These are phyloP conservation scores for Chaetomium strumarium DNA, from an alignment of 2,329 filamentous ascomycete species.

Conservation along the genomic window DNA sequence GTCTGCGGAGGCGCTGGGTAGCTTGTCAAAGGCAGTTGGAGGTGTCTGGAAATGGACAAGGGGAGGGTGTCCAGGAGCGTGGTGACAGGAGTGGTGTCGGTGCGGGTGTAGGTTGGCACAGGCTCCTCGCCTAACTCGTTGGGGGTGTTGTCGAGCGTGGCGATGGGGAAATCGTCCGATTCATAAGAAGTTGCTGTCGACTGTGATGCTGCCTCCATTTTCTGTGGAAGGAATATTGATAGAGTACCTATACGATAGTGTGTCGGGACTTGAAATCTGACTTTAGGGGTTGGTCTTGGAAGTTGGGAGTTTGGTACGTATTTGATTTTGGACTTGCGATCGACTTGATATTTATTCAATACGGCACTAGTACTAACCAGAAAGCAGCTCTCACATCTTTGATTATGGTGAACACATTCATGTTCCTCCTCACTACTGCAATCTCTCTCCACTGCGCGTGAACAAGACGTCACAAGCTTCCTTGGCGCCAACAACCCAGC, in stretches of 20 bases:
- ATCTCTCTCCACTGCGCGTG: background rate
- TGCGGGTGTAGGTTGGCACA: constrained; percentile 18
- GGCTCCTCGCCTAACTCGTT: constrained; percentile 6
- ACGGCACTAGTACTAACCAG: no score
- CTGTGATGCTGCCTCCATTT: background rate
- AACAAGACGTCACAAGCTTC: background rate
- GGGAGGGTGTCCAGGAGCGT: constrained; percentile 9
- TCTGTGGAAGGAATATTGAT: background rate
- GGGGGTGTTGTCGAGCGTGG: background rate
- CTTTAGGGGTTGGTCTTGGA: no score
- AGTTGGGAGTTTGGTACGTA: no score
- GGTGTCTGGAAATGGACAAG: constrained; percentile 5
- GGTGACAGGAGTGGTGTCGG: constrained; percentile 7
- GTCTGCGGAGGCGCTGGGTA: background rate
- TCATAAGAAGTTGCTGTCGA: background rate
- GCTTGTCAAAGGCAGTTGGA: constrained; percentile 22
- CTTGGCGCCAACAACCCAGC: no score
- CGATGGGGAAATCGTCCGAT: background rate
- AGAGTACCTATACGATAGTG: background rate
- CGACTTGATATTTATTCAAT: no score
- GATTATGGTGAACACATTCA: no score
- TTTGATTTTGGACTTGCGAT: no score
- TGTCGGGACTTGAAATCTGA: no score
- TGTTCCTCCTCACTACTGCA: no score
- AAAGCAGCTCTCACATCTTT: no score